Evolutionary conservation across 2,329 filamentous ascomycete genomes (phyloP).

Genomic region (Ophiostoma pallidulum): DNA sequence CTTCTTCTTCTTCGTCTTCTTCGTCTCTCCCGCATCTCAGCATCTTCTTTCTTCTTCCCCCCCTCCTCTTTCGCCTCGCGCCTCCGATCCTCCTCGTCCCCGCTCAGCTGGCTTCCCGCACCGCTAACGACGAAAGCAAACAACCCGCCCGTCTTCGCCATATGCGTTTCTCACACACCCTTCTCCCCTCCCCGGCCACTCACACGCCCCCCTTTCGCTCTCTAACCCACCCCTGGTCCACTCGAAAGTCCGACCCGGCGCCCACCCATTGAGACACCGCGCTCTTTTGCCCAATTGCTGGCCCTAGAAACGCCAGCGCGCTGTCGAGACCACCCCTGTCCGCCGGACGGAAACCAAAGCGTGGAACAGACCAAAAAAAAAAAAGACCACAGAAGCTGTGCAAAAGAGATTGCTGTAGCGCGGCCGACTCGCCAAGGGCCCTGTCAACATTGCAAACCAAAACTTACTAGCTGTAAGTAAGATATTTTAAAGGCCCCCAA

Average conservation of each 20-base stretch:
- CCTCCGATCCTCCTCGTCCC: background rate
- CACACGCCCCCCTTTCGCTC: background rate
- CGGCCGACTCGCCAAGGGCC: background rate
- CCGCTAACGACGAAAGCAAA: background rate
- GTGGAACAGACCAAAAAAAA: background rate
- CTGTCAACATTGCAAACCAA: constrained; percentile 3
- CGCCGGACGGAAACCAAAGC: background rate
- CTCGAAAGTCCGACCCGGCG: too few species aligned
- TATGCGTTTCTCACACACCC: constrained; percentile 7
- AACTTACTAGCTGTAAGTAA: constrained; percentile 7
- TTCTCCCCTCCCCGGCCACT: constrained; percentile 1
- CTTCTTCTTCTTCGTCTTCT: background rate
- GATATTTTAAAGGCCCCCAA: constrained; percentile 6
- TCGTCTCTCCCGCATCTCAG: background rate
- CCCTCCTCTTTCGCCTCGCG: background rate
- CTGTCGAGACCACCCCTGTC: constrained; percentile 8
- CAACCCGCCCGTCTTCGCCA: constrained; percentile 3
- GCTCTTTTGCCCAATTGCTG: constrained; percentile 13
- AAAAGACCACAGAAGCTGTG: background rate
- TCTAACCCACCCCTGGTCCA: constrained; percentile 7
- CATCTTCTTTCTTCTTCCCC: background rate
- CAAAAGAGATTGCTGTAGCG: constrained; percentile 6
- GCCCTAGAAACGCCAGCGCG: constrained; percentile 11
- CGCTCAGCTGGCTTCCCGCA: background rate
- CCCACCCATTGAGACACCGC: constrained; percentile 11